A percentile compares a stretch with the other conserved stretches of the same genome.
phyloP scores from a whole-genome alignment of 352 stramenopile genomes.

The Pythium scleroteichum region DNA sequence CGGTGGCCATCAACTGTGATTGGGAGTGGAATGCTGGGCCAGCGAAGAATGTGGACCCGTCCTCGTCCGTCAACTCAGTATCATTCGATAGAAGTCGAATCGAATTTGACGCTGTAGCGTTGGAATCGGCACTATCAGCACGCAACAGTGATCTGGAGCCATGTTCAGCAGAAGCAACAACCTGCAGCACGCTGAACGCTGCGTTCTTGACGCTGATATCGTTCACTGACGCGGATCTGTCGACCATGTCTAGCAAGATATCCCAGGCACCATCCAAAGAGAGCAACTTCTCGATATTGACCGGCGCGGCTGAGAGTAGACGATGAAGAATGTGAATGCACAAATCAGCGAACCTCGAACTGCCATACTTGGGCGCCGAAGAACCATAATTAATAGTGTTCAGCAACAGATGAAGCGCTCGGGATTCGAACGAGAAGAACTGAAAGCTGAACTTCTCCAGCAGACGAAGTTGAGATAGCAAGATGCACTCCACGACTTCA shows the following conservation, averaged over 20 bases:
- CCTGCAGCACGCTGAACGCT: constrained; percentile 22
- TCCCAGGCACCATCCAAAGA: constrained; percentile 19
- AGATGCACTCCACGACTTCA: constrained; percentile 72
- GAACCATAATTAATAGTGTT: constrained; percentile 16
- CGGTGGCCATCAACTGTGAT: constrained; percentile 15
- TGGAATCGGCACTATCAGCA: background rate
- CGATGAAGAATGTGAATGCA: constrained; percentile 23
- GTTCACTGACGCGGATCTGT: constrained; percentile 1
- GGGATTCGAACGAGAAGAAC: constrained; percentile 78
- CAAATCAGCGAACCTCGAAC: constrained; percentile 17
- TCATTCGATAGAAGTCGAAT: constrained; percentile 16
- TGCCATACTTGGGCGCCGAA: background rate
- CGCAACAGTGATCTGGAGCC: constrained; percentile 20
- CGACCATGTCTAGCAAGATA: constrained; percentile 23
- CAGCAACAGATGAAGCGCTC: constrained; percentile 61
- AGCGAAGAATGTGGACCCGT: constrained; percentile 10
- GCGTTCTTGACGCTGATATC: constrained; percentile 16
- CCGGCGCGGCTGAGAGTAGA: constrained; percentile 21
- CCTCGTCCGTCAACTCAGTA: constrained; percentile 15
- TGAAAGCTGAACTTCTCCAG: constrained; percentile 75
- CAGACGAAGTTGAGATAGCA: constrained; percentile 63
- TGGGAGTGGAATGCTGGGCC: constrained; percentile 10
- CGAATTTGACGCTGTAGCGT: background rate
- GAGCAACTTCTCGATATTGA: constrained; percentile 27
- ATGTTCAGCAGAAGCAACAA: constrained; percentile 19